A percentile compares a stretch with the other conserved stretches of the same genome.
These are phyloP conservation scores for Pythium periplocum DNA, from an alignment of 352 stramenopile species.

Conservation along the genomic window DNA sequence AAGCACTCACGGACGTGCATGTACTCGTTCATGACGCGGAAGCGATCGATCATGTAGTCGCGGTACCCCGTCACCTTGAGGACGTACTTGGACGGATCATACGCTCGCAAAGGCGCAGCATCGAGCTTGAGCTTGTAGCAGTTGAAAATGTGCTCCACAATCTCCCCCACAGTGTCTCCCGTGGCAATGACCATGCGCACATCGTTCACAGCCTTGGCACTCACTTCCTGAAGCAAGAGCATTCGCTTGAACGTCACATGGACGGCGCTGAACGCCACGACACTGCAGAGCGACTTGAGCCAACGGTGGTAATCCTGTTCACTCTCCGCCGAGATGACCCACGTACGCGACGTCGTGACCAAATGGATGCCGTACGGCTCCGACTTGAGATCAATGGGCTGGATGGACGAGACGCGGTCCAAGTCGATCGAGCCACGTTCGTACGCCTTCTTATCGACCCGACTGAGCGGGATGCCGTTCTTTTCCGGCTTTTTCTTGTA, in stretches of 20 bases:
- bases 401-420: conserved; percentile 72
- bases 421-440: conserved; percentile 74
- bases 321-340: conserved; percentile 67
- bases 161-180: conserved; percentile 79
- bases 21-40: conserved; percentile 83
- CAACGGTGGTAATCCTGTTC: conserved; percentile 76
- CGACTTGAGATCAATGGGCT: conserved; percentile 57
- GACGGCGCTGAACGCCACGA: conserved; percentile 77
- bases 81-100: conserved; percentile 77
- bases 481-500: conserved; percentile 87
- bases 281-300: conserved; percentile 72
- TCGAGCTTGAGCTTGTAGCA: conserved; percentile 81
- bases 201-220: conserved; percentile 74
- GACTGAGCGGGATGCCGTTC: conserved; percentile 59
- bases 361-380: conserved; percentile 76
- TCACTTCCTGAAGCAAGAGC: conserved; percentile 84
- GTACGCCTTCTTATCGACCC: conserved; percentile 70
- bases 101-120: conserved; percentile 64
- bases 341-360: conserved; percentile 73
- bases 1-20: conserved; percentile 83
- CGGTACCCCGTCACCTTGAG: conserved; percentile 83
- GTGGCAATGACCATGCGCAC: conserved; percentile 83
- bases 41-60: conserved; percentile 83
- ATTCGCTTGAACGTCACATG: conserved; percentile 79
- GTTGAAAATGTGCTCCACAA: conserved; percentile 87